Percentiles rank a stretch among this genome's conserved stretches.
phyloP scores from a whole-genome alignment of 1,284 basidiomycete species.

The Vanrija sp. region DNA sequence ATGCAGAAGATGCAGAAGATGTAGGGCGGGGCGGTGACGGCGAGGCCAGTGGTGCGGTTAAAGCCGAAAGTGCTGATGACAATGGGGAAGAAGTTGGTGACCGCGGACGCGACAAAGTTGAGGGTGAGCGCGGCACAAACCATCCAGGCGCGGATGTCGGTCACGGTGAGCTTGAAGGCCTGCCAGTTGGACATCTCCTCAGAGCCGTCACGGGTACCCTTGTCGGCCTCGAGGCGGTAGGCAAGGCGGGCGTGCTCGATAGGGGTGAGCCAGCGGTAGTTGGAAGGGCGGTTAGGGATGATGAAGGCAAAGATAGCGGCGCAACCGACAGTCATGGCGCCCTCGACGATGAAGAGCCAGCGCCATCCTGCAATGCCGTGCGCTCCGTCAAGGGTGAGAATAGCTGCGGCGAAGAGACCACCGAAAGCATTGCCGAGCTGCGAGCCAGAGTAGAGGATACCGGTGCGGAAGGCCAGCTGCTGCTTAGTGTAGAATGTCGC shows the following conservation, averaged over 20 bases:
- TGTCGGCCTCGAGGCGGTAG: slow-evolving; percentile 40
- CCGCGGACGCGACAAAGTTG: slow-evolving; percentile 35
- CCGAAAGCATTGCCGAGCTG: slow-evolving; percentile 45
- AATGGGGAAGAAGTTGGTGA: slow-evolving; percentile 46
- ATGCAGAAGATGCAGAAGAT: slow-evolving; percentile 38
- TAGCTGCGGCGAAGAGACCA: slow-evolving; percentile 31
- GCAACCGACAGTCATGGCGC: slow-evolving; percentile 28
- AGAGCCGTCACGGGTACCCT: slow-evolving; percentile 29
- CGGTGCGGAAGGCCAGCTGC: slow-evolving; percentile 34
- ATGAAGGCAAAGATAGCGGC: slow-evolving; percentile 30
- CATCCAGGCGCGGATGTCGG: slow-evolving; percentile 41
- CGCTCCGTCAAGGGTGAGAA: slow-evolving; percentile 23
- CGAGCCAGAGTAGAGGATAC: slow-evolving; percentile 34
- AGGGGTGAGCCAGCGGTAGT: slow-evolving; percentile 30
- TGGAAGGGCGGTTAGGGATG: slow-evolving; percentile 40
- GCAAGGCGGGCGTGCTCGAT: slow-evolving; percentile 34
- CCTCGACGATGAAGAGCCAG: slow-evolving; percentile 34
- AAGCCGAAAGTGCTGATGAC: slow-evolving; percentile 43
- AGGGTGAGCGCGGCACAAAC: slow-evolving; percentile 21
- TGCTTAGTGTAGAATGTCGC: slow-evolving; percentile 41
- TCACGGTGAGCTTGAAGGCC: slow-evolving; percentile 33
- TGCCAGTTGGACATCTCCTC: slow-evolving; percentile 23
- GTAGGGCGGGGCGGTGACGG: slow-evolving; percentile 45
- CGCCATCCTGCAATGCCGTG: slow-evolving; percentile 32
- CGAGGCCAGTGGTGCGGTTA: slow-evolving; percentile 41